These are phyloP conservation scores for Notholithocarpus densiflorus DNA, from an alignment of 306 rosid genomes.

Conservation along the genomic window DNA sequence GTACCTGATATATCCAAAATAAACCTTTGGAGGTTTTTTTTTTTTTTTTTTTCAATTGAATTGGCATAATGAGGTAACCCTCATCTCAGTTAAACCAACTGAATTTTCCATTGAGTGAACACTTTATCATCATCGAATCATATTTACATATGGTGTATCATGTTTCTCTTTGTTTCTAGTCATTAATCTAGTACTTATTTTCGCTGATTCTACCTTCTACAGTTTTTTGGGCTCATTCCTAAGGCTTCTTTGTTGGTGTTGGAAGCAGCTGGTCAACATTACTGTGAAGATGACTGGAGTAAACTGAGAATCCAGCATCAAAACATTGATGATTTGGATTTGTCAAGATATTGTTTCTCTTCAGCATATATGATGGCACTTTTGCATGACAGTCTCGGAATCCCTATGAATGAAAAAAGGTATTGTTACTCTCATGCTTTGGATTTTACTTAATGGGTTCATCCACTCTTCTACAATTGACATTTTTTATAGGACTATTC, in stretches of 20 bases:
- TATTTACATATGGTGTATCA: neutral
- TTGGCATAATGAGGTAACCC: neutral
- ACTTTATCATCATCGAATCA: neutral
- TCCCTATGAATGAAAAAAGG: constrained; percentile 45
- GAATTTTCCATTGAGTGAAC: neutral
- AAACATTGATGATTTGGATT: constrained; percentile 34
- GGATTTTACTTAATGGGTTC: too few species aligned
- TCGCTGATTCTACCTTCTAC: constrained; percentile 14
- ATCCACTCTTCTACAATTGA: too few species aligned
- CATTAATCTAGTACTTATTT: constrained; percentile 5
- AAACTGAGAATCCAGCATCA: constrained; percentile 34
- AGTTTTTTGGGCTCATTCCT: constrained; percentile 51
- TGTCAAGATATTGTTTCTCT: constrained; percentile 50
- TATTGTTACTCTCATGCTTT: neutral
- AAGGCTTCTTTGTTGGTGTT: constrained; percentile 36
- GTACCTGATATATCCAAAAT: neutral
- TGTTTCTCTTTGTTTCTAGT: neutral
- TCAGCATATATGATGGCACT: constrained; percentile 48
- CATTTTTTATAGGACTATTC: too few species aligned
- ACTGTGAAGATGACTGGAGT: constrained; percentile 49
- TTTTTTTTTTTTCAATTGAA: neutral
- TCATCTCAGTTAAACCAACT: neutral
- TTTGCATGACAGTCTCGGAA: constrained; percentile 41
- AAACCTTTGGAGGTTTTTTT: neutral
- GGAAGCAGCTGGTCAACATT: constrained; percentile 44